Percentiles rank a stretch among this genome's conserved stretches.
Evolutionary conservation across 2,329 filamentous ascomycete genomes (phyloP).

Genomic region (Colletotrichum tropicicola): DNA sequence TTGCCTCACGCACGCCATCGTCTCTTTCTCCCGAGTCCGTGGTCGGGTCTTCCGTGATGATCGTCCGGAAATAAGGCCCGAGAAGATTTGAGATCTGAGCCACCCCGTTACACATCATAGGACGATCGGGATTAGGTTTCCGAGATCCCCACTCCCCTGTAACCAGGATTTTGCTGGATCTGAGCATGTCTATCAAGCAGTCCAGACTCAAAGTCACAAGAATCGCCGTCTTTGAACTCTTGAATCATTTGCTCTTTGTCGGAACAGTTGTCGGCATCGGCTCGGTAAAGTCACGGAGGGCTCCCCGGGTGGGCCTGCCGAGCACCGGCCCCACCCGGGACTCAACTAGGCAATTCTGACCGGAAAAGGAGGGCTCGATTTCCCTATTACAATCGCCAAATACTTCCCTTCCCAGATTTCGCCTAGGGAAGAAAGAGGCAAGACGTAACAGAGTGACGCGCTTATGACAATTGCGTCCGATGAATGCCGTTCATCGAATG

Average conservation of each 20-base stretch:
- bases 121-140: constrained; percentile 15
- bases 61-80: constrained; percentile 1
- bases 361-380: not conserved
- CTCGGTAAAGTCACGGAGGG: not conserved
- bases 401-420: not conserved
- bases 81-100: not conserved
- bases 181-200: not conserved
- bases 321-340: constrained; percentile 10
- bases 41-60: not conserved
- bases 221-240: not conserved
- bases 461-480: too few relatives aligned
- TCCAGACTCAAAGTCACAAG: not conserved
- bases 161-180: not conserved
- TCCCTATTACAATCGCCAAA: not conserved
- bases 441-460: too few relatives aligned
- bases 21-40: too few relatives aligned
- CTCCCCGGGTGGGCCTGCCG: not conserved
- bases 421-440: not conserved
- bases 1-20: not conserved
- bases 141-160: not conserved
- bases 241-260: not conserved
- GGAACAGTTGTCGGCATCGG: not conserved
- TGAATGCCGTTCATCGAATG: not conserved
- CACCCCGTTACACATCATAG: not conserved
- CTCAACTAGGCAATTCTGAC: constrained; percentile 16